phyloP scores from a whole-genome alignment of 139 green algal genomes.

The Micractinium conductrix region DNA sequence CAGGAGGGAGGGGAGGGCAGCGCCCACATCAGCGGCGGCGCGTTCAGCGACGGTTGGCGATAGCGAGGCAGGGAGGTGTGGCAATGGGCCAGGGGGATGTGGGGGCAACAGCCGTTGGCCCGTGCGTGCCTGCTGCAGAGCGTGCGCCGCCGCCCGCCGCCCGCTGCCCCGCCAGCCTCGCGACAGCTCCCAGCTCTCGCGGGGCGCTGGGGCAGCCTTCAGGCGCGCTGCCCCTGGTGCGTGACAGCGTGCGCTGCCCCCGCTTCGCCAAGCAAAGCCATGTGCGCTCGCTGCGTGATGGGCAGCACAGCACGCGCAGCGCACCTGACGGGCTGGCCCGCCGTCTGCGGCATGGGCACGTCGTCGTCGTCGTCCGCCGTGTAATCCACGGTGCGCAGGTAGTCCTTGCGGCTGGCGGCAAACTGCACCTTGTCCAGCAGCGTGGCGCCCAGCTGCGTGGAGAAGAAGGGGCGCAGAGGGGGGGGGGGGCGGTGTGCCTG shows the following conservation, averaged over 20 bases:
- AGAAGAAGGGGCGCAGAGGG: not conserved
- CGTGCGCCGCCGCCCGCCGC: too few species aligned
- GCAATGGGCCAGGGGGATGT: not conserved
- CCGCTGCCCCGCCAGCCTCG: too few species aligned
- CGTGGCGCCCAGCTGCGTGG: not conserved
- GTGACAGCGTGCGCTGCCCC: too few species aligned
- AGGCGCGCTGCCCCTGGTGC: too few species aligned
- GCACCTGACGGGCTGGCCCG: slow-evolving; percentile 26
- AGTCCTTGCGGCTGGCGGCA: not conserved
- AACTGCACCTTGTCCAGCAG: not conserved
- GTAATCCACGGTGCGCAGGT: not conserved
- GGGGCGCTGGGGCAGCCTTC: too few species aligned
- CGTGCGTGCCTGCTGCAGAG: too few species aligned
- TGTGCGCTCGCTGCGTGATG: too few species aligned
- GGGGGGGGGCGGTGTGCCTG: not conserved
- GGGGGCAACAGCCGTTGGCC: not conserved
- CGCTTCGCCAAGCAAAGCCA: too few species aligned
- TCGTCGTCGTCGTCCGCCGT: slow-evolving; percentile 1
- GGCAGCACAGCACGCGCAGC: not conserved
- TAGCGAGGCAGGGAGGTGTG: too few species aligned
- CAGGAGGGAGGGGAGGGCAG: not conserved
- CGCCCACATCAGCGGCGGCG: too few species aligned
- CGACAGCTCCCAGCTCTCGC: too few species aligned
- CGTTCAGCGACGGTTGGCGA: too few species aligned
- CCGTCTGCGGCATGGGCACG: slow-evolving; percentile 20